Percentiles rank a stretch among this genome's conserved stretches.
Conservation (phyloP, 1,284 basidiomycete genomes). For the Irpex sp. region DNA sequence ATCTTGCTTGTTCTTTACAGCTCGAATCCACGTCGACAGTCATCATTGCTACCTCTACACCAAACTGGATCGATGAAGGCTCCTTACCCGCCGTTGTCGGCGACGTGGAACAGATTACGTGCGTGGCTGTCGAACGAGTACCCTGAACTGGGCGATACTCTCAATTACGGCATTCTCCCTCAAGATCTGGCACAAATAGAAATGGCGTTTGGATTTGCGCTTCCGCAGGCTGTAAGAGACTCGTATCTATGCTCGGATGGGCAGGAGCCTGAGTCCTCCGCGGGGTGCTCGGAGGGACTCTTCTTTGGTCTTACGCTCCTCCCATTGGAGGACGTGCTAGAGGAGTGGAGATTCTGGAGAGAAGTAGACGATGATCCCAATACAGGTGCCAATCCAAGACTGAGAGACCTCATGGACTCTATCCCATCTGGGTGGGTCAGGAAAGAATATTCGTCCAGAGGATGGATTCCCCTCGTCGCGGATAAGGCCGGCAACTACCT, state of each 20-base stretch:
- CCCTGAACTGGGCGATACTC: constrained; percentile 87
- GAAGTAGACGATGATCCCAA: constrained; percentile 83
- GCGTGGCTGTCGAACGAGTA: constrained; percentile 76
- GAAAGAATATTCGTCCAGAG: constrained; percentile 86
- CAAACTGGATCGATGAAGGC: constrained; percentile 37
- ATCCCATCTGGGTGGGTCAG: constrained; percentile 93
- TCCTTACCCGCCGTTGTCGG: constrained; percentile 69
- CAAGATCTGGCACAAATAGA: constrained; percentile 76
- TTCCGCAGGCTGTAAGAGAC: constrained; percentile 79
- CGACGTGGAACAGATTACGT: constrained; percentile 80
- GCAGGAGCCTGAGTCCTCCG: constrained; percentile 83
- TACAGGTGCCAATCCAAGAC: constrained; percentile 70
- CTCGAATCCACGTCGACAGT: constrained; percentile 40
- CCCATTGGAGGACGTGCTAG: constrained; percentile 85
- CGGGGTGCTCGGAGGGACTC: constrained; percentile 82
- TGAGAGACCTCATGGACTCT: constrained; percentile 81
- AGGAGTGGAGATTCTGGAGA: constrained; percentile 94
- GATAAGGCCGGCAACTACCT: constrained; percentile 97
- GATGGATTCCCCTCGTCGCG: constrained; percentile 93
- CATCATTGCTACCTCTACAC: constrained; percentile 66
- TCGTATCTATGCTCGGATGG: constrained; percentile 83
- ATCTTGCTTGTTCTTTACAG: constrained; percentile 13
- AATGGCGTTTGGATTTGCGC: constrained; percentile 74
- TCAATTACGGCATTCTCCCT: constrained; percentile 82
- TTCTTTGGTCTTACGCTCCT: constrained; percentile 86